Base-by-base conservation (phyloP, 441 rosid species). In the Syzygium malaccense region DNA sequence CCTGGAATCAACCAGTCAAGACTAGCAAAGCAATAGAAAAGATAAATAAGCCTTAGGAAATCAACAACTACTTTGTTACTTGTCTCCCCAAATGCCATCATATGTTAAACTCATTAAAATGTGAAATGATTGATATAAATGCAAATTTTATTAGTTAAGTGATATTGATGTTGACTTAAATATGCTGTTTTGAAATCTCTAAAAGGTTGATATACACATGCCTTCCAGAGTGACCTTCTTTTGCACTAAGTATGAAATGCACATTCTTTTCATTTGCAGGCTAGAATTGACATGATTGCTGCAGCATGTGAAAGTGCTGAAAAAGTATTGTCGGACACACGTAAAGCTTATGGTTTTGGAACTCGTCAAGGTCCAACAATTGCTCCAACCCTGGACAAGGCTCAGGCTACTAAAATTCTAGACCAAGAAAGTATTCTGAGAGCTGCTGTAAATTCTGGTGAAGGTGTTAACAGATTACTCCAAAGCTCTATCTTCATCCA, bases 271-370 rank as follows among this genome's bases (percentile, higher is more conserved):
- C 89, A 86, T 14, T 88, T 92, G 88, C 94, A 96, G 99, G 92
- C 93, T 85, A 95, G 99, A 92, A 95, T 98, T 54, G 96, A 95
- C 32, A 95, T 92, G 98, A 98, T 98, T 90, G 97, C 92, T 37
- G 96, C 95, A 85, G 99, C 98, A n/a, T 98, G 99, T 93, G 98
- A 95, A 91, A 94, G 95, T 94, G 99, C 98, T 56, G 99, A 94
- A 92, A 94, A 94, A 92, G 97, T 96, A 19, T 90, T 98, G 88
- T 96, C 97, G 55, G 98, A 96, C 79, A 94, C 98, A 15, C 98
- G 97, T 87, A 96, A 97, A 94, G 99, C 97, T 48, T 96, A 97
- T 89, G 95, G 97, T 88, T 90, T 95, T 86, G 97, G 97, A 64
- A 87, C 95, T 49, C 97, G 98, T 86, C 98, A 96, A 92, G 99